Base-by-base conservation (phyloP, 768 basidiomycete genomes). In the Suillus clintonianus region DNA sequence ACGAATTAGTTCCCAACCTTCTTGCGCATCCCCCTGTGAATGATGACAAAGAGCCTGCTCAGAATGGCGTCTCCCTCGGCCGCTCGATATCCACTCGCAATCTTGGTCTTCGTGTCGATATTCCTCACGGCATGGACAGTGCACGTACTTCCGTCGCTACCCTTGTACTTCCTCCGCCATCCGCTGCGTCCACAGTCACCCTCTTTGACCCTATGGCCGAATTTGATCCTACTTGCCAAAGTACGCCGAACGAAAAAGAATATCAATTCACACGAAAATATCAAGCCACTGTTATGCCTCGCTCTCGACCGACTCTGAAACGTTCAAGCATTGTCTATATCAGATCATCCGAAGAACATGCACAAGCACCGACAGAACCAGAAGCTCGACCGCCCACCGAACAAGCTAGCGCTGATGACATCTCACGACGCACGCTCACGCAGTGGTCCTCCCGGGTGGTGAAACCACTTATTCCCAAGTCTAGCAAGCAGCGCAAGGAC, bases 291-390 rank as follows among this genome's bases (percentile, higher is more conserved):
- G 47, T 70, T 62, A 60, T 65, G 65, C n/a, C 65, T 68, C 73
- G 66, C 60, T 66, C 55, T 66, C 56, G 41, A 27, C 69, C 69
- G 27, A 67, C 62, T 14, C 59, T 61, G 60, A 81, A 82, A 68
- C 85, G 84, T 69, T 86, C 89, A 61, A 87, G 85, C 69, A 86
- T 89, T 74, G 77, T 83, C 63, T 88, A 89, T 76, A 85, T 88
- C 70, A 86, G 82, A 77, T 86, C 88, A 42, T 30, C 63, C 59
- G 83, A 85, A 65, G 79, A 85, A 70, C 70, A 78, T 64, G 55
- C 67, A 19, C 59, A 51, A 5, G 50, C 53, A 9, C 11, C 24
- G 19, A 19, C 56, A 19, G 62, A 68, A 37, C 48, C 42, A 13
- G 55, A 39, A 22, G 17, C 41, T 53, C n/a, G 4, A 19, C 36